Base-by-base conservation (phyloP, 2,329 filamentous ascomycete genomes). In the Pseudogymnoascus sp. region DNA sequence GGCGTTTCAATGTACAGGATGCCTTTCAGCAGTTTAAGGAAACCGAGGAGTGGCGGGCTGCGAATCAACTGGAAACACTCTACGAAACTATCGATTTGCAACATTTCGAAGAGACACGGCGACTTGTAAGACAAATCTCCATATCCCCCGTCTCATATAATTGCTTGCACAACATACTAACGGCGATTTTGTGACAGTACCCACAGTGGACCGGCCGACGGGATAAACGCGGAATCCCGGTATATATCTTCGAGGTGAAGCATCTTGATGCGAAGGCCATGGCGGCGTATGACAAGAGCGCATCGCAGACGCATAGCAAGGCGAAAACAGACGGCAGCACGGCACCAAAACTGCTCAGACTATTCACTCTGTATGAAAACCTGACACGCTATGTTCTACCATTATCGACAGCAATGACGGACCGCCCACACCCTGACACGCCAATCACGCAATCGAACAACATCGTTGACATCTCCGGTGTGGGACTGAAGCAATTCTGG, bases 331-430 rank as follows among this genome's bases (percentile, higher is more conserved):
- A 87, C 65, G 82, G 84, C 66, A 87, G 86, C 69, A 88, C 84
- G 1, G 83, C 89, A 0, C 78, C 87, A 25, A 90, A 90, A 70
- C 83, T 96, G 70, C 79, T 97, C 59, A 89, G 91, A 22, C 81
- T 97, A 4, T 96, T 96, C 72, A 91, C 92, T 1, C 81, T 97
- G 14, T 97, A 97, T 77, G 93, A 97, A 77, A 94, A 94, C 75
- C 81, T 97, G 62, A 92, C 89, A 36, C 84, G 88, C 67, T 97
- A 97, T 74, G 86, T 87, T 65, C 86, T 95, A 77, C 92, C 93
- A 2, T 77, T 97, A 47, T 92, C 89, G 76, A 90, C 90, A 38
- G 83, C 89, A 69, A 81, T 96, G 64, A 77, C 78, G 50, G 83
- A 90, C 68, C 84, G 92, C 69, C 84, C 86, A 6, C 78, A 89